A percentile compares a stretch with the other conserved stretches of the same genome.
Conservation (phyloP, 345 rosid species). For the Hirschfeldia incana region DNA sequence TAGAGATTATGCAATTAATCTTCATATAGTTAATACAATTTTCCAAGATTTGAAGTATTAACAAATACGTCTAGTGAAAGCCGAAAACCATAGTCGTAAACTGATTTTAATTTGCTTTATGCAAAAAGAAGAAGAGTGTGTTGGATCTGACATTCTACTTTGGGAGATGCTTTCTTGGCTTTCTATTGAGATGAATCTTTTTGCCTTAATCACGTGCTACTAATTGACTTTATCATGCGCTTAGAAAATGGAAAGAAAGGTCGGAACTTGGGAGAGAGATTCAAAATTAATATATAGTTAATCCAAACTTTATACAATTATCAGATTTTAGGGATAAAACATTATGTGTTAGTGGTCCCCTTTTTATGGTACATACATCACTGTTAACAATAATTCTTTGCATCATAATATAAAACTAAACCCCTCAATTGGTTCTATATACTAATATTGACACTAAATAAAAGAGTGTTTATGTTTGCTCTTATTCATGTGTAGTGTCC, state of each 20-base stretch:
- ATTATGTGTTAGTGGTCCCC: constrained; percentile 31
- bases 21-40: background rate
- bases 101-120: constrained; percentile 12
- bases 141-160: constrained; percentile 37
- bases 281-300: constrained; percentile 13
- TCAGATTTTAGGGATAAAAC: background rate
- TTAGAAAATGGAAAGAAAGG: constrained; percentile 4
- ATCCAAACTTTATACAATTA: constrained; percentile 18
- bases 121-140: background rate
- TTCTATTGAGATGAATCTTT: constrained; percentile 10
- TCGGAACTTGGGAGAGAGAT: constrained; percentile 21
- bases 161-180: constrained; percentile 22
- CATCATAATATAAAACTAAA: background rate
- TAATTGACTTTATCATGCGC: constrained; percentile 29
- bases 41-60: constrained; percentile 17
- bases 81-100: background rate
- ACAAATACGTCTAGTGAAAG: constrained; percentile 7
- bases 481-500: constrained; percentile 12
- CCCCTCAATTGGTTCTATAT: background rate
- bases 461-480: constrained; percentile 5
- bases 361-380: constrained; percentile 16
- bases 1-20: background rate
- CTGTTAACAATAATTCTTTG: background rate
- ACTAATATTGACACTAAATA: background rate
- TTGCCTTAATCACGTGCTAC: constrained; percentile 37